phyloP scores from a whole-genome alignment of 2,329 filamentous ascomycete genomes.

The Trichoderma sp. region DNA sequence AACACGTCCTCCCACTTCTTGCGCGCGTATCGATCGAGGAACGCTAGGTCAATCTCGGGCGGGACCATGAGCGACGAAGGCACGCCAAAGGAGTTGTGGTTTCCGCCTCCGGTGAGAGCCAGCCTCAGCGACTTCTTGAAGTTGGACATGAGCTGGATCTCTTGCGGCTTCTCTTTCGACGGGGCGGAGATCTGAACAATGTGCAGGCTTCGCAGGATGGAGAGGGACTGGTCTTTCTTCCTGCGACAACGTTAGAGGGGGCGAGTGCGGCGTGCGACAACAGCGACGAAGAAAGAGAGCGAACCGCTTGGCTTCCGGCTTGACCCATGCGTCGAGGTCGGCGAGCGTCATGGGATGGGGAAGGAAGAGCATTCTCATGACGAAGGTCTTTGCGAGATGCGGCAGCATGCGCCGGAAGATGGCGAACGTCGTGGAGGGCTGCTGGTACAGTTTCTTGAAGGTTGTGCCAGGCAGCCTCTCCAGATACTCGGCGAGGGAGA shows the following conservation, averaged over 20 bases:
- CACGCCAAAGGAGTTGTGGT: slow-evolving; percentile 87
- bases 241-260: slow-evolving; percentile 43
- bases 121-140: slow-evolving; percentile 80
- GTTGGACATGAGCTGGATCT: slow-evolving; percentile 80
- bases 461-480: slow-evolving; percentile 88
- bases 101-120: slow-evolving; percentile 83
- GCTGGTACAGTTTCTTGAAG: slow-evolving; percentile 89
- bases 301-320: slow-evolving; percentile 57
- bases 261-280: background rate
- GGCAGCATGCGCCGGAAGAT: slow-evolving; percentile 98
- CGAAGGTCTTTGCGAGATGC: slow-evolving; percentile 92
- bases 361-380: slow-evolving; percentile 94
- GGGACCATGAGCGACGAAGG: slow-evolving; percentile 68
- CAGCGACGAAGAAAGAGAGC: background rate
- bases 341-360: slow-evolving; percentile 75
- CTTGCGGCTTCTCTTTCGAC: slow-evolving; percentile 64
- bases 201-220: slow-evolving; percentile 81
- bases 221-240: slow-evolving; percentile 79
- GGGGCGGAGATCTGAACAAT: slow-evolving; percentile 70
- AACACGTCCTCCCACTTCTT: slow-evolving; percentile 94
- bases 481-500: slow-evolving; percentile 81
- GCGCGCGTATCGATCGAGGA: slow-evolving; percentile 82
- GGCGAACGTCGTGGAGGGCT: slow-evolving; percentile 91
- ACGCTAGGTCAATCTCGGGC: slow-evolving; percentile 66
- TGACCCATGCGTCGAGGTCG: slow-evolving; percentile 86